phyloP scores from a whole-genome alignment of 2,329 filamentous ascomycete species.

The Aspergillus caelatus region DNA sequence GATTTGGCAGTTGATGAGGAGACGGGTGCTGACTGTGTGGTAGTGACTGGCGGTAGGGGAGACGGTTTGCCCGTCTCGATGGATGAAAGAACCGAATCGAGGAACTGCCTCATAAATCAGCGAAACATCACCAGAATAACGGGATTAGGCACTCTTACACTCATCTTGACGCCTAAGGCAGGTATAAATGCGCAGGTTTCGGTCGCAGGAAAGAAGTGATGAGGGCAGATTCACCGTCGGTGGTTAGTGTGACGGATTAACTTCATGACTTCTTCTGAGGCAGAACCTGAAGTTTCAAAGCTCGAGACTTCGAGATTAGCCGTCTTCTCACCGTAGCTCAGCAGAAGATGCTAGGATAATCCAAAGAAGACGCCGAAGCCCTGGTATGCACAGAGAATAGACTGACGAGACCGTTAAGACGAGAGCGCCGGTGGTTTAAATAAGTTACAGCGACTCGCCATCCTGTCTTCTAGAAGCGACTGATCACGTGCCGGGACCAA shows the following conservation, averaged over 20 bases:
- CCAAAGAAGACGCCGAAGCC: background rate
- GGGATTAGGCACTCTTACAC: conserved; percentile 32
- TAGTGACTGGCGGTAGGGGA: conserved; percentile 27
- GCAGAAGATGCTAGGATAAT: conserved; percentile 1
- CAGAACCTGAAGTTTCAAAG: conserved; percentile 21
- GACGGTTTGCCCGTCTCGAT: conserved; percentile 48
- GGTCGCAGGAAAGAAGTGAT: conserved; percentile 16
- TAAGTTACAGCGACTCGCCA: conserved; percentile 18
- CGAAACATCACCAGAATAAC: background rate
- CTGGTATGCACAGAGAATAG: conserved; percentile 9
- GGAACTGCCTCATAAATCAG: conserved; percentile 44
- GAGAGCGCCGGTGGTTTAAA: conserved; percentile 12
- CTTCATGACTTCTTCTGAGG: conserved; percentile 43
- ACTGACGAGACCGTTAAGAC: conserved; percentile 10
- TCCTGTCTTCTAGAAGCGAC: conserved; percentile 29
- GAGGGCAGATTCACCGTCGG: conserved; percentile 38
- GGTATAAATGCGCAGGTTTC: background rate
- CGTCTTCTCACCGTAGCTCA: conserved; percentile 13
- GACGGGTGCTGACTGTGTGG: conserved; percentile 26
- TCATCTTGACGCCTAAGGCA: conserved; percentile 33
- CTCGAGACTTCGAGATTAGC: conserved; percentile 16
- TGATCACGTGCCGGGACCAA: conserved; percentile 29
- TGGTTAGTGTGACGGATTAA: conserved; percentile 40
- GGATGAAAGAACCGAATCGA: conserved; percentile 55
- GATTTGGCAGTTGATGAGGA: conserved; percentile 27